Percentiles rank a stretch among this genome's conserved stretches.
Conservation (phyloP, 2,329 filamentous ascomycete genomes). For the Penicillium sp. region DNA sequence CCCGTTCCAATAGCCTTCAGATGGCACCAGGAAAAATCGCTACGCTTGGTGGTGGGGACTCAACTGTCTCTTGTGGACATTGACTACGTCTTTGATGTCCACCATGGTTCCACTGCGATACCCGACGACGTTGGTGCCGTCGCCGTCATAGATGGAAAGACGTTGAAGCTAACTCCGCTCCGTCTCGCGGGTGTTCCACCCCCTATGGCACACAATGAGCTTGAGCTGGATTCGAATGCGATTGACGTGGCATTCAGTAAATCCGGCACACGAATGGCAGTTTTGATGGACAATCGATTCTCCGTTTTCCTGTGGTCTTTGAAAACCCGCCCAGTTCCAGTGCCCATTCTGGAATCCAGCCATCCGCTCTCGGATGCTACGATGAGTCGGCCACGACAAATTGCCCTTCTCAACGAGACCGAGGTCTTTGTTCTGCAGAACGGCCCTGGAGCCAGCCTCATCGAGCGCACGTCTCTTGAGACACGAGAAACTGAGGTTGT, state of each 20-base stretch:
- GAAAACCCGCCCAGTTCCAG: conserved; percentile 36
- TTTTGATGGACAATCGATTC: conserved; percentile 63
- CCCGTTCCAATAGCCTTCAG: conserved; percentile 28
- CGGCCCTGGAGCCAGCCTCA: conserved; percentile 24
- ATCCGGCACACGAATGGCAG: conserved; percentile 59
- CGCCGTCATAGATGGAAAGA: conserved; percentile 75
- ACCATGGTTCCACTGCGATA: conserved; percentile 61
- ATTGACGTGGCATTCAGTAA: conserved; percentile 70
- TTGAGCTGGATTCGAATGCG: conserved; percentile 56
- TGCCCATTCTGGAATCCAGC: conserved; percentile 36
- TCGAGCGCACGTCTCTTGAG: conserved; percentile 32
- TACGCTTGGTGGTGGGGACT: conserved; percentile 58
- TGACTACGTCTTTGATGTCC: conserved; percentile 63
- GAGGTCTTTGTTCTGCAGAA: conserved; percentile 40
- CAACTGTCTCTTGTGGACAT: conserved; percentile 50
- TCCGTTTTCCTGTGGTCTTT: conserved; percentile 65
- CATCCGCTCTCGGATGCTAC: conserved; percentile 28
- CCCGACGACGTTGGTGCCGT: conserved; percentile 74
- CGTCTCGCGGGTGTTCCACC: conserved; percentile 80
- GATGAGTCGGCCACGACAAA: conserved; percentile 37
- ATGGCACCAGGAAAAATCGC: conserved; percentile 84
- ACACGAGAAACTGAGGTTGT: conserved; percentile 26
- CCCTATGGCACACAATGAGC: conserved; percentile 79
- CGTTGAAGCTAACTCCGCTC: conserved; percentile 78
- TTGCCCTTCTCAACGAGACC: conserved; percentile 42